Conservation (phyloP, 208 protist species). For the Zelonia costaricensis region DNA sequence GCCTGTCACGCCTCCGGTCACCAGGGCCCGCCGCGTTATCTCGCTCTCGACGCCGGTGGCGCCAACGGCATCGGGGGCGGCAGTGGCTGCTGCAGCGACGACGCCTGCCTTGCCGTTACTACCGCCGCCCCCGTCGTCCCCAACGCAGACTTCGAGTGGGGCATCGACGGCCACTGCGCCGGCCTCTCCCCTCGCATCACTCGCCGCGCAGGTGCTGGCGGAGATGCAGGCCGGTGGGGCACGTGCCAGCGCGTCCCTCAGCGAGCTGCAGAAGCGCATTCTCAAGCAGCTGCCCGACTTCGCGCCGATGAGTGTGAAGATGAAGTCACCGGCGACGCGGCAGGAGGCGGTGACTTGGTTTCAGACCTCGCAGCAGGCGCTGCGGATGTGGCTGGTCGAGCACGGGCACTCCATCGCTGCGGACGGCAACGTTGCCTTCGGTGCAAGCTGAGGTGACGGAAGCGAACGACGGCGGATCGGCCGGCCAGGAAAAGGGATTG, state of each 20-base stretch:
- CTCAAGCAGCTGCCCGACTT: conserved; percentile 72
- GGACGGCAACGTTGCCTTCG: conserved; percentile 55
- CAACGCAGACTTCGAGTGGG: too few species aligned
- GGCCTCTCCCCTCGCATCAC: background rate
- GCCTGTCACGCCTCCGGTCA: too few species aligned
- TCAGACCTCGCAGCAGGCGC: conserved; percentile 36
- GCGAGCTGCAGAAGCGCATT: conserved; percentile 64
- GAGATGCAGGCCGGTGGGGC: conserved; percentile 16
- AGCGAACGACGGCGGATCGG: background rate
- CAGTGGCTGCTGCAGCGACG: too few species aligned
- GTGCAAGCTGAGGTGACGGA: background rate
- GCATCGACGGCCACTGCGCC: background rate
- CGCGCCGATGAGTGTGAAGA: conserved; percentile 50
- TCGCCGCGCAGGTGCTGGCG: conserved; percentile 23
- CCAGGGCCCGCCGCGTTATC: too few species aligned
- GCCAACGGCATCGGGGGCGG: too few species aligned
- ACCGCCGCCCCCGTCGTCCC: too few species aligned
- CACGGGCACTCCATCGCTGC: conserved; percentile 60
- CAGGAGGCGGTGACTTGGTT: conserved; percentile 77
- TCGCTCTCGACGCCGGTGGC: too few species aligned
- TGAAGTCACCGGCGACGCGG: conserved; percentile 41
- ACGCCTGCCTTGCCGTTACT: too few species aligned
- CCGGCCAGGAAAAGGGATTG: background rate
- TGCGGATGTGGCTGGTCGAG: conserved; percentile 51
- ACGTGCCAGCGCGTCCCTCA: conserved; percentile 38